Base-by-base conservation (phyloP, 805 yeast species). In the Lipomyces oligophaga region DNA sequence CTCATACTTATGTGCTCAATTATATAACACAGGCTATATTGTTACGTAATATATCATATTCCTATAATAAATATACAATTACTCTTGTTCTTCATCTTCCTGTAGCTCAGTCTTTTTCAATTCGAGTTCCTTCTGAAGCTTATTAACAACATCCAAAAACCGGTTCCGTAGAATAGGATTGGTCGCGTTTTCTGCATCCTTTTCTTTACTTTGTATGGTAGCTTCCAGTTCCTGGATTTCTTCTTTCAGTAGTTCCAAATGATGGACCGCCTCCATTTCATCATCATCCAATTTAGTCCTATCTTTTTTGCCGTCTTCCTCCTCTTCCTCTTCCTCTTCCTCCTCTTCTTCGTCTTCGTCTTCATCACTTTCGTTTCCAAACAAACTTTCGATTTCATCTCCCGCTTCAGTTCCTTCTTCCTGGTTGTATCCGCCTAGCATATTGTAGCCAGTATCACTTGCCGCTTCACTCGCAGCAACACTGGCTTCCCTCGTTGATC, bases 141-240 rank as follows among this genome's bases (percentile, higher is more conserved):
- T 81, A 47, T 75, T 76, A 41, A 86, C 84, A 41, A 83, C 88
- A 55, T 84, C 93, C 58, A 81, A 74, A 63, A 89, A 85, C 68
- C 97, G 81, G 65, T 82, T 84, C 61, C 82, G 80, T 78, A 93
- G 75, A 67, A 90, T 82, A 58, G 90, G 89, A 62, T 87, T 87
- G 40, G 80, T 74, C 2, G 80, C 72, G 15, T 89, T 88, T 18
- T 74, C 78, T 39, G 86, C 76, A 58, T 85, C 88, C 37, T 73
- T 73, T 63, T 78, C 79, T 60, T 90, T 89, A 58, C 81, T 82
- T 44, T 75, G 78, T 41, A 93, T 82, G 0, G 90, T 88, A 13
- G 74, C 59, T 62, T 85, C 88, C 50, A 93, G 72, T 60, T 93
- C 98, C 5, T 73, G 68, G 47, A 93, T 81, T 64, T 89, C 97